Conservation (phyloP, 768 basidiomycete species). For the Melanogaster broomeanus region DNA sequence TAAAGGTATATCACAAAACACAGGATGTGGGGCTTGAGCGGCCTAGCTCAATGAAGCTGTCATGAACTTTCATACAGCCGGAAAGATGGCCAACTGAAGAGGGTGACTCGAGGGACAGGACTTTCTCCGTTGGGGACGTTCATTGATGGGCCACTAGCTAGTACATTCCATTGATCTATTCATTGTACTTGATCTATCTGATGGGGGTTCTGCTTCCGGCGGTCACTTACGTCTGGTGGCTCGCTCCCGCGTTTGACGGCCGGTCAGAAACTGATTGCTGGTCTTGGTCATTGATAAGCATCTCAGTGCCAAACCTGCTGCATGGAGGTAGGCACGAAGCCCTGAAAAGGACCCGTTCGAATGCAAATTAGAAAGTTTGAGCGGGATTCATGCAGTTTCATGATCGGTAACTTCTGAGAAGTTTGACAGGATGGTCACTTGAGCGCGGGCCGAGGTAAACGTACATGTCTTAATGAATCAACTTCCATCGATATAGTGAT, state of each 20-base stretch:
- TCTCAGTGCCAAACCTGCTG: constrained; percentile 17
- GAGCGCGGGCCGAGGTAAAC: constrained; percentile 18
- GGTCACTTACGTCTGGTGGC: constrained; percentile 33
- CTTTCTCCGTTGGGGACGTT: constrained; percentile 16
- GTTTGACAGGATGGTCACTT: constrained; percentile 8
- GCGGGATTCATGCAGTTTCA: constrained; percentile 24
- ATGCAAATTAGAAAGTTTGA: constrained; percentile 26
- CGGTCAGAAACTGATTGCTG: constrained; percentile 13
- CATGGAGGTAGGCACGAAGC: constrained; percentile 18
- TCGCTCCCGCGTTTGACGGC: constrained; percentile 33
- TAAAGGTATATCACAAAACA: constrained; percentile 25
- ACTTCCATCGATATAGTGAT: constrained; percentile 24
- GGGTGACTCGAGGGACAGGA: constrained; percentile 10
- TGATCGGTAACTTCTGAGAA: constrained; percentile 22
- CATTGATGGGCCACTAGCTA: neutral
- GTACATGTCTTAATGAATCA: constrained; percentile 21
- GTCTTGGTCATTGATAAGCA: constrained; percentile 21
- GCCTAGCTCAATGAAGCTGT: constrained; percentile 10
- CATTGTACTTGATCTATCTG: constrained; percentile 21
- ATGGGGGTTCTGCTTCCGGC: constrained; percentile 26
- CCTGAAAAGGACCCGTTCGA: constrained; percentile 19
- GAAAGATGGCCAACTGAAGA: constrained; percentile 3
- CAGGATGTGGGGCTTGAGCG: constrained; percentile 34
- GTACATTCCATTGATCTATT: constrained; percentile 22
- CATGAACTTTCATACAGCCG: constrained; percentile 22